Percentiles rank a stretch among this genome's conserved stretches.
Conservation (phyloP, 202 grass and related monocot species). For the Thinopyrum obtusiflorum region DNA sequence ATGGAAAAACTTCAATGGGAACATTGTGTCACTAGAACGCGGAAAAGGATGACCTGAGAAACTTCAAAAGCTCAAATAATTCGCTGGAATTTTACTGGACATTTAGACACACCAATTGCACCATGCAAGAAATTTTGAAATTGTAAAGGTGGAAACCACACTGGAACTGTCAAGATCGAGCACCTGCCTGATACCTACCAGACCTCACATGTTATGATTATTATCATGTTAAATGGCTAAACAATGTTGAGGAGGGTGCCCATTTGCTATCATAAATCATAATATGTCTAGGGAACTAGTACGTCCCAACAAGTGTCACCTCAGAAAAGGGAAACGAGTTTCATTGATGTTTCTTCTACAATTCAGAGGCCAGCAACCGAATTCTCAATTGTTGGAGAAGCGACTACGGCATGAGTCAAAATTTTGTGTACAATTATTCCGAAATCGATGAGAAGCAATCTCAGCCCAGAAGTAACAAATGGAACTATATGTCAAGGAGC, state of each 20-base stretch:
- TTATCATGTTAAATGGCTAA: not conserved
- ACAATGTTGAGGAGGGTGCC: not conserved
- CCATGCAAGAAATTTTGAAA: not conserved
- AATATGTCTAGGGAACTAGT: not conserved
- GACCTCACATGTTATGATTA: not conserved
- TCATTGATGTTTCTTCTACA: not conserved
- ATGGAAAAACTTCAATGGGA: not conserved
- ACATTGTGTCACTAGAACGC: not conserved
- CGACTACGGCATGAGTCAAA: constrained; percentile 4
- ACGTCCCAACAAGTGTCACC: not conserved
- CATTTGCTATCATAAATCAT: not conserved
- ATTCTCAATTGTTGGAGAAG: constrained; percentile 5
- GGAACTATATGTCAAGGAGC: constrained; percentile 83
- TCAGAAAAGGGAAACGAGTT: not conserved
- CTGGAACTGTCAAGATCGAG: not conserved
- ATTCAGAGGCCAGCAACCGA: not conserved
- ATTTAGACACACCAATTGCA: not conserved
- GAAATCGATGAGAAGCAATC: not conserved
- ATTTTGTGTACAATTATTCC: constrained; percentile 16
- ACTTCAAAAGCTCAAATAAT: not conserved
- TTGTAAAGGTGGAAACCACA: not conserved
- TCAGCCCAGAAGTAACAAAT: not conserved
- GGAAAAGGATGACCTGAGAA: not conserved
- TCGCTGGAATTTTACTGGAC: not conserved
- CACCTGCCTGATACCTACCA: not conserved